Evolutionary conservation across 1,139 yeast genomes (phyloP), one percentile per base, ranked within the genome.

Genomic region (Saccharomyces hybrid): DNA sequence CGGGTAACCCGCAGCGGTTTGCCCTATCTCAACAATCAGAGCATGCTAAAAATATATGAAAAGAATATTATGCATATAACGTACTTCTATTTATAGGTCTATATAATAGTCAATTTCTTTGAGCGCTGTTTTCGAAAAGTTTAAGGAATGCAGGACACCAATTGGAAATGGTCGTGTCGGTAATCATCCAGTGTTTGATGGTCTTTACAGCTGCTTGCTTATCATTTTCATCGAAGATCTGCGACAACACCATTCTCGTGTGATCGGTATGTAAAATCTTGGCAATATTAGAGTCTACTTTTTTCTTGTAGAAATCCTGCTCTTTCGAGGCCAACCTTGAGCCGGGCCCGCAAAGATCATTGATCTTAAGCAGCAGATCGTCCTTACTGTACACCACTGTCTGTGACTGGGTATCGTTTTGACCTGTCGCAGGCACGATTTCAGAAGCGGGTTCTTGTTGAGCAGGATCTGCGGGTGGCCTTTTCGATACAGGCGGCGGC

Each of bases 111-210:
- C 13, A 8, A 5, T 11, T 19, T 19, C 23, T 19, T 19, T 19
- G 5, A 6, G 5, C 19, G 11, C 5, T 9, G 27, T 58, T 57
- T 46, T 60, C 68, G 34, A 61, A 59, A 16, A 70, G 58, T 52
- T 70, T 70, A 27, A 68, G 57, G 46, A 70, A 62, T 2, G 72
- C 65, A 2, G 72, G 71, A 49, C 70, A 63, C 73, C 73, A 70
- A 41, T 60, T 61, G n/a, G 64, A 55, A 13, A 67, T 62, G 0
- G 67, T 52, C 5, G 64, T 61, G 53, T 70, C 72, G 6, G 67
- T 56, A 8, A 62, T 53, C 58, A 70, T 65, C 71, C 72, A 70
- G n/a, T 63, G 59, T 25, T 59, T 63, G 47, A 68, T 49, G 5
- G 60, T 38, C 9, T 55, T 57, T 14, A 58, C 50, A n/a, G 65